A percentile compares a stretch with the other conserved stretches of the same genome.
Evolutionary conservation across 345 rosid genomes (phyloP).

Genomic region (Boechera retrofracta): DNA sequence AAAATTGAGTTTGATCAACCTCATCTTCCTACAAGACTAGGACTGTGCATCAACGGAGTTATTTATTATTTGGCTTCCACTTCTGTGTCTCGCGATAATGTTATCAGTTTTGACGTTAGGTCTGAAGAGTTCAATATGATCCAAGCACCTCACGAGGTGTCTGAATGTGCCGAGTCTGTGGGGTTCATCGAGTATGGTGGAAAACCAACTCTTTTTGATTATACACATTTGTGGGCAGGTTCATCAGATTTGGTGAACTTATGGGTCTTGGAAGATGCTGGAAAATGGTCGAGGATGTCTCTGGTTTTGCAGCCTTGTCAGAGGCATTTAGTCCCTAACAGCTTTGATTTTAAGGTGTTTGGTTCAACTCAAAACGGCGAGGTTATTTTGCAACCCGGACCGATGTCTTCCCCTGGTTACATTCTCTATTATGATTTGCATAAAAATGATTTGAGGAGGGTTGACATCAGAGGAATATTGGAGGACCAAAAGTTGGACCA

Average conservation of each 20-base stretch:
- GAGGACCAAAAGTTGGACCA: too few relatives aligned
- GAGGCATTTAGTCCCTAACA: not conserved
- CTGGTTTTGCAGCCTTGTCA: conserved; percentile 11
- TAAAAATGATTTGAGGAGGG: conserved; percentile 11
- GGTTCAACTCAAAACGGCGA: not conserved
- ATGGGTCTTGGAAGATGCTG: conserved; percentile 14
- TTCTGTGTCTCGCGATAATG: not conserved
- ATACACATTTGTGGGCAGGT: not conserved
- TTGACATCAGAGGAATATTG: not conserved
- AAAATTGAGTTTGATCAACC: not conserved
- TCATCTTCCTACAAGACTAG: not conserved
- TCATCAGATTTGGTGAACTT: not conserved
- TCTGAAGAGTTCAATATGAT: not conserved
- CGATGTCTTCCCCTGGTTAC: not conserved
- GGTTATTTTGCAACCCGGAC: not conserved
- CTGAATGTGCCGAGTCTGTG: not conserved
- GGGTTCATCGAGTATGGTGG: conserved; percentile 19
- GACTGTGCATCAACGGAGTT: not conserved
- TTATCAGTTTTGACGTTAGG: not conserved
- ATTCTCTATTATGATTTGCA: not conserved
- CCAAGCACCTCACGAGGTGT: not conserved
- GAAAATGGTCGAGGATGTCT: conserved; percentile 4
- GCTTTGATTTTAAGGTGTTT: not conserved
- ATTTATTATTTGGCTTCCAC: not conserved
- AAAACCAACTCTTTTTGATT: not conserved